Evolutionary conservation across 2,329 filamentous ascomycete genomes (phyloP), one percentile per base, ranked within the genome.

Genomic region (Aspergillus quadrilineatus): DNA sequence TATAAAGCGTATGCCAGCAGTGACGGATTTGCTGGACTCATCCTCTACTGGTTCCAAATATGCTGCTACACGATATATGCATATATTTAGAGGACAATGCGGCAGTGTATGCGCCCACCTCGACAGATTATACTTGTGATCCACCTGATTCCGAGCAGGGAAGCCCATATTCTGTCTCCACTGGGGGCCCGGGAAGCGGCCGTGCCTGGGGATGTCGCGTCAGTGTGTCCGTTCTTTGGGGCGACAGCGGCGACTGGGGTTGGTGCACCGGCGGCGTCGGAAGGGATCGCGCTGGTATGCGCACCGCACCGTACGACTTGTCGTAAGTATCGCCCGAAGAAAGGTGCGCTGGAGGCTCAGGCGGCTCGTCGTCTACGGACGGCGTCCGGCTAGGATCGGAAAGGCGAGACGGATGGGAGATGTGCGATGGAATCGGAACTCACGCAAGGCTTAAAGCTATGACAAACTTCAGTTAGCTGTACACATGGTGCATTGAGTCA

Each of bases 161-260:
- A 22, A 22, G 2, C 39, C 47, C 53, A 44, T 43, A 67, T 22
- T 79, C 77, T 2, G 74, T 74, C 30, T 81, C 80, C 39, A 75
- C 65, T 1, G 83, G 83, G 8, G 81, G 80, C 0, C 82, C 82
- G 2, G 84, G 85, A n/a, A 86, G 74, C 34, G 85, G 84, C 26
- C 85, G 76, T 7, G 81, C 71, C 47, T 82, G 79, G 6, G 81
- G 83, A 68, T 86, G 83, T 53, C 82, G 79, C 22, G 77, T 80
- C 6, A 81, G 65, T 0, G 82, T 83, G 60, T 80, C 78, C 2
- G 77, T 79, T 60, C 80, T 75, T 54, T 79, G 76, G 14, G 80
- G 80, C 1, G 77, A 78, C 58, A 80, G 73, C 28, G 76, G 76
- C 1, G 79, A 74, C 14, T 79, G 76, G 29, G 73, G 74, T 14